Conservation (phyloP, 2,329 filamentous ascomycete genomes). For the Pleomassaria siparia region DNA sequence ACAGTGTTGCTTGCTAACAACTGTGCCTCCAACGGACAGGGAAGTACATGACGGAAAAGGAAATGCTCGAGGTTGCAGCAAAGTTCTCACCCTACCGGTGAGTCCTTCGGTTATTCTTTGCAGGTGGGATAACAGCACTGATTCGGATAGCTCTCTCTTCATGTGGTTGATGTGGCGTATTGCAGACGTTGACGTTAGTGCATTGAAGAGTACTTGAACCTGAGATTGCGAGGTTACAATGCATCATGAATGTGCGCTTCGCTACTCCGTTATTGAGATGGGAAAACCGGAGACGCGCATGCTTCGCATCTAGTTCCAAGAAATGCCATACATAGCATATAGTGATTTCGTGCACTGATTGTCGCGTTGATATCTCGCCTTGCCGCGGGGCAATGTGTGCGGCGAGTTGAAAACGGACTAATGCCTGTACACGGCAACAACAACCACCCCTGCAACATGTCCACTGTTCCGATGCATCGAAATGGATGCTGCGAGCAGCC, state of each 20-base stretch:
- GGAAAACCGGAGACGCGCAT: conserved; percentile 3
- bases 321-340: background rate
- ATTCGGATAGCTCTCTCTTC: conserved; percentile 68
- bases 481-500: no score
- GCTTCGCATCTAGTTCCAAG: conserved; percentile 10
- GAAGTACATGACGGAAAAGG: conserved; percentile 83
- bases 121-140: background rate
- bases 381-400: no score
- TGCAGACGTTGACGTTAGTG: conserved; percentile 71
- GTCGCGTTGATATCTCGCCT: no score
- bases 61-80: conserved; percentile 82
- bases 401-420: no score
- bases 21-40: background rate
- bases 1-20: background rate
- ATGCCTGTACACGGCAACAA: no score
- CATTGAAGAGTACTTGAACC: conserved; percentile 40
- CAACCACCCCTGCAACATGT: no score
- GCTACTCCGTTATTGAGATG: background rate
- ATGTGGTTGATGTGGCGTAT: conserved; percentile 99
- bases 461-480: no score
- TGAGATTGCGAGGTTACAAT: background rate
- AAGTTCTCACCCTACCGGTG: conserved; percentile 80
- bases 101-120: conserved; percentile 22
- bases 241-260: background rate
- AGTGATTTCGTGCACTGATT: no score